These are phyloP conservation scores for Dothideomycetes sp. DNA, from an alignment of 2,329 filamentous ascomycete genomes.

Conservation along the genomic window DNA sequence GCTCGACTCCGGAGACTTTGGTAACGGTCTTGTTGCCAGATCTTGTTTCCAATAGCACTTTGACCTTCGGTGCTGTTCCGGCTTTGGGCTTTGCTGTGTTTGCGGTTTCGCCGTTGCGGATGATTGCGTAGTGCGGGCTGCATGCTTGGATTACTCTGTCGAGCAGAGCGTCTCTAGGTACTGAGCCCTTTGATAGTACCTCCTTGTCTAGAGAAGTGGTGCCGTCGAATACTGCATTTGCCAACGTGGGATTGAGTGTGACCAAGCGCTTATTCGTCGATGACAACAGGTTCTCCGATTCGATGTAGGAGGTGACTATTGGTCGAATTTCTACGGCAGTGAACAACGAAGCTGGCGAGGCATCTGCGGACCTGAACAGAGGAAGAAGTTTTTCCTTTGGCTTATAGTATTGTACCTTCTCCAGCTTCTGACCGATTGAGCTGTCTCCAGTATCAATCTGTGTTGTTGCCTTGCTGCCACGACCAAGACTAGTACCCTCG, in stretches of 20 bases:
- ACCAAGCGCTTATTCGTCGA: constrained; percentile 52
- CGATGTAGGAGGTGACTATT: constrained; percentile 49
- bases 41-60: constrained; percentile 53
- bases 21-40: constrained; percentile 58
- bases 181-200: constrained; percentile 47
- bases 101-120: constrained; percentile 37
- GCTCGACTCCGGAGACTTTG: constrained; percentile 52
- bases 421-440: constrained; percentile 39
- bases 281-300: constrained; percentile 48
- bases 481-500: constrained; percentile 28
- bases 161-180: constrained; percentile 51
- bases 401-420: constrained; percentile 45
- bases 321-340: constrained; percentile 51
- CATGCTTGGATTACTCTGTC: constrained; percentile 50
- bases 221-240: constrained; percentile 51
- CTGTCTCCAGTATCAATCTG: constrained; percentile 30
- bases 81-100: constrained; percentile 49
- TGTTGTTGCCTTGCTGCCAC: constrained; percentile 30
- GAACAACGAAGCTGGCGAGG: constrained; percentile 42
- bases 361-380: constrained; percentile 43
- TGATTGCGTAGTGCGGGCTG: constrained; percentile 48
- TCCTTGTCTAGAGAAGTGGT: constrained; percentile 45
- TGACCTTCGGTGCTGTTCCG: constrained; percentile 51
- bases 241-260: constrained; percentile 52
- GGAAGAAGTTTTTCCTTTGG: constrained; percentile 50